These are phyloP conservation scores for Plasmodiophora brassicae DNA, from an alignment of 208 protist species.

Conservation along the genomic window DNA sequence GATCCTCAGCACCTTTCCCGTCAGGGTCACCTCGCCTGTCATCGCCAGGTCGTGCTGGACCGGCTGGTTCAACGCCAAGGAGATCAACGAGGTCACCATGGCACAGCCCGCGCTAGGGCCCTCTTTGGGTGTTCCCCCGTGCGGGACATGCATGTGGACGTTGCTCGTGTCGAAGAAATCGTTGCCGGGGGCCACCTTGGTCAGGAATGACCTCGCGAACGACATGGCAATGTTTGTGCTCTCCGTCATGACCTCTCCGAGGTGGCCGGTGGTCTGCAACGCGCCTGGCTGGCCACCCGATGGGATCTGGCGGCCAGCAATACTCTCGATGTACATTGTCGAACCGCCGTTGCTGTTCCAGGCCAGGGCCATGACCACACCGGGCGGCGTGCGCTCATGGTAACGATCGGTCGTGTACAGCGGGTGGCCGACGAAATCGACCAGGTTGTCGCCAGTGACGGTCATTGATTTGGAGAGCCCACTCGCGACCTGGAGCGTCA, in stretches of 20 bases:
- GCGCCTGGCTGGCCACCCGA: background rate
- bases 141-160: slow-evolving; percentile 73
- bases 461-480: background rate
- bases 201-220: slow-evolving; percentile 25
- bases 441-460: background rate
- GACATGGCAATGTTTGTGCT: background rate
- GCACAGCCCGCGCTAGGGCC: slow-evolving; percentile 63
- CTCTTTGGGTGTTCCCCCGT: slow-evolving; percentile 58
- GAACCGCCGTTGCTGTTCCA: background rate
- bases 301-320: background rate
- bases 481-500: background rate
- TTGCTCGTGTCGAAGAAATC: slow-evolving; percentile 52
- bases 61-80: slow-evolving; percentile 60
- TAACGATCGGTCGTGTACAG: slow-evolving; percentile 21
- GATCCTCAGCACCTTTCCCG: slow-evolving; percentile 69
- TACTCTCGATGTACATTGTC: background rate
- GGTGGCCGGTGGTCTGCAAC: background rate
- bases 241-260: slow-evolving; percentile 21
- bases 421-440: background rate
- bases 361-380: slow-evolving; percentile 9
- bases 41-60: slow-evolving; percentile 66
- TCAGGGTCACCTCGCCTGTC: slow-evolving; percentile 77
- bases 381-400: background rate
- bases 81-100: slow-evolving; percentile 70
- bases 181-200: slow-evolving; percentile 48